These are phyloP conservation scores for Aureobasidium namibiae DNA, from an alignment of 2,329 filamentous ascomycete genomes.

Conservation along the genomic window DNA sequence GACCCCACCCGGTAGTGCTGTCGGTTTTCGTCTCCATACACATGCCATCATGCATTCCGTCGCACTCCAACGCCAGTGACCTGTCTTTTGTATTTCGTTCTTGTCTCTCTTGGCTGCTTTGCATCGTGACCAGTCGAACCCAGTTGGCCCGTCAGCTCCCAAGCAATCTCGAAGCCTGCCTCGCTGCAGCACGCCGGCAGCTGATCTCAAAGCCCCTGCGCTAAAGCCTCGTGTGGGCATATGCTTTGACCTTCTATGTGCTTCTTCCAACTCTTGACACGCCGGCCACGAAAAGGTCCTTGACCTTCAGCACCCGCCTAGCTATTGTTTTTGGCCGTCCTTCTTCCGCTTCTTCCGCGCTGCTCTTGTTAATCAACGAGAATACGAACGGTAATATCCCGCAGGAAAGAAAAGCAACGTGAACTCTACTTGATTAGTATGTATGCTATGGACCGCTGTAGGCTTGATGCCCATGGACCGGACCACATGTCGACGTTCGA, in stretches of 20 bases:
- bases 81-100: not conserved
- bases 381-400: not conserved
- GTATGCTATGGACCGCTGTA: not conserved
- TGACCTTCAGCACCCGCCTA: not conserved
- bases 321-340: not conserved
- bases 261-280: constrained; percentile 6
- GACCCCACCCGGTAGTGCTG: not conserved
- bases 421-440: not conserved
- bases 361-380: not conserved
- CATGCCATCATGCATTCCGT: not conserved
- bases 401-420: not conserved
- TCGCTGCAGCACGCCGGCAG: constrained; percentile 4
- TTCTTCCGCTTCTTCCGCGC: constrained; percentile 3
- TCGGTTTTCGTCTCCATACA: constrained; percentile 1
- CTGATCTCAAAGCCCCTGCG: constrained; percentile 1
- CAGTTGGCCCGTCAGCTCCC: not conserved
- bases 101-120: not conserved
- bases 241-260: constrained; percentile 10
- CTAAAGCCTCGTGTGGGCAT: not conserved
- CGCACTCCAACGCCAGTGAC: not conserved
- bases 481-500: not conserved
- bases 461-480: not conserved
- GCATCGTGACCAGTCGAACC: not conserved
- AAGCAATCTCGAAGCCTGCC: not conserved
- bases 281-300: not conserved